These are phyloP conservation scores for Panicum virgatum DNA, from an alignment of 202 grass and related monocot genomes.

Conservation along the genomic window DNA sequence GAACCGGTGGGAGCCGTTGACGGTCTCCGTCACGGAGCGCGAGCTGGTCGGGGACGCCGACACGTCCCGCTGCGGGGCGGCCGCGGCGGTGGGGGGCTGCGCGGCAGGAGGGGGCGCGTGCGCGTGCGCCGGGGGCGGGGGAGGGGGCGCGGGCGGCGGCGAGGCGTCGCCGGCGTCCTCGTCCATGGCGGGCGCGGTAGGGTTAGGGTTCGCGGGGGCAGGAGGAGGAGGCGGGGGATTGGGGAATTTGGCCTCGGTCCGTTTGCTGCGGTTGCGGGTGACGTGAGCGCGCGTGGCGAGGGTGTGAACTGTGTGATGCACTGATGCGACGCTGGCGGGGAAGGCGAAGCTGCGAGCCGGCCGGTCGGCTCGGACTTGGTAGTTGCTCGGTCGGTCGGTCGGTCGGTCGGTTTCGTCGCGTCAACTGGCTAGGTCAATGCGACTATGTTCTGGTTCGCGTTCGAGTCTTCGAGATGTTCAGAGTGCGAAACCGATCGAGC, in stretches of 20 bases:
- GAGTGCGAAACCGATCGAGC: no score
- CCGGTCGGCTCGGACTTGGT: no score
- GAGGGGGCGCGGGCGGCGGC: no score
- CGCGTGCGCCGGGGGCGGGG: background rate
- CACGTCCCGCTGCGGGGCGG: slow-evolving; percentile 44
- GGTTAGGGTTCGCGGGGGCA: slow-evolving; percentile 40
- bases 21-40: slow-evolving; percentile 63
- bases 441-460: no score
- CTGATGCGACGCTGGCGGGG: background rate
- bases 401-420: no score
- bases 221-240: background rate
- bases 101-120: background rate
- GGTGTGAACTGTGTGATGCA: background rate
- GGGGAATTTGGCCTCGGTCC: slow-evolving; percentile 14
- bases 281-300: background rate
- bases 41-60: slow-evolving; percentile 61
- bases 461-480: no score
- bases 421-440: no score
- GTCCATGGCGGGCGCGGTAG: slow-evolving; percentile 39
- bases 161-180: slow-evolving; percentile 42
- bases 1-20: slow-evolving; percentile 71
- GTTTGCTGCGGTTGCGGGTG: background rate
- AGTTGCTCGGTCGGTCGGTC: no score
- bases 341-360: background rate
- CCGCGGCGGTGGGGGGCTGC: background rate